These are phyloP conservation scores for Solanum infundibuliforme DNA, from an alignment of 257 asterid species.

Conservation along the genomic window DNA sequence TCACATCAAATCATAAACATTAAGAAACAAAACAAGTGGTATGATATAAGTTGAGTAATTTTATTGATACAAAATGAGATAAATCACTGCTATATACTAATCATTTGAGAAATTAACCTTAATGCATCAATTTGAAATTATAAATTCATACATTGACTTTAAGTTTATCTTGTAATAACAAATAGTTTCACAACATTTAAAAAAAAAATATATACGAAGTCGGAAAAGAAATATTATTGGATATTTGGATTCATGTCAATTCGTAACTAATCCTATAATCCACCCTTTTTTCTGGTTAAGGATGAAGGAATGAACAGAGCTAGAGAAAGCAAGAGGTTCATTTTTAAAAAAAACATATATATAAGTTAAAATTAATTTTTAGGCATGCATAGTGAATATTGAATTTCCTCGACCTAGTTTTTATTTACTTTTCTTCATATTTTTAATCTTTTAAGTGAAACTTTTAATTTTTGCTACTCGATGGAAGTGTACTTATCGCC, in stretches of 20 bases:
- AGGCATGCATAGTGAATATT: too few relatives aligned
- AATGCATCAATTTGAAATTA: neutral
- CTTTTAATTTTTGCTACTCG: neutral
- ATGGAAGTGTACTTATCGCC: neutral
- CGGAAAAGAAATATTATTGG: too few relatives aligned
- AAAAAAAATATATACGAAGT: too few relatives aligned
- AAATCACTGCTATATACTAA: neutral
- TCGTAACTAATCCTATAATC: too few relatives aligned
- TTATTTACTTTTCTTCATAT: too few relatives aligned
- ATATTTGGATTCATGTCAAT: too few relatives aligned
- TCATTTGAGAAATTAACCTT: neutral
- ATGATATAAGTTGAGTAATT: neutral
- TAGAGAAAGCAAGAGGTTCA: neutral
- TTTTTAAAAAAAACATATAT: too few relatives aligned
- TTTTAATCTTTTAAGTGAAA: too few relatives aligned
- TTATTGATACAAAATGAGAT: neutral
- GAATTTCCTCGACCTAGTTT: too few relatives aligned
- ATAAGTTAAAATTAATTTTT: too few relatives aligned
- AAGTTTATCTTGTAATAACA: neutral
- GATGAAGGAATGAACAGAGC: neutral
- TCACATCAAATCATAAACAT: neutral
- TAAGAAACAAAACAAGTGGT: neutral
- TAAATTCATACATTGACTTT: neutral
- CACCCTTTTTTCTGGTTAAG: too few relatives aligned
- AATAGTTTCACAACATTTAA: neutral